Evolutionary conservation across 2,329 filamentous ascomycete genomes (phyloP).

Genomic region (Epichloe amarillans): DNA sequence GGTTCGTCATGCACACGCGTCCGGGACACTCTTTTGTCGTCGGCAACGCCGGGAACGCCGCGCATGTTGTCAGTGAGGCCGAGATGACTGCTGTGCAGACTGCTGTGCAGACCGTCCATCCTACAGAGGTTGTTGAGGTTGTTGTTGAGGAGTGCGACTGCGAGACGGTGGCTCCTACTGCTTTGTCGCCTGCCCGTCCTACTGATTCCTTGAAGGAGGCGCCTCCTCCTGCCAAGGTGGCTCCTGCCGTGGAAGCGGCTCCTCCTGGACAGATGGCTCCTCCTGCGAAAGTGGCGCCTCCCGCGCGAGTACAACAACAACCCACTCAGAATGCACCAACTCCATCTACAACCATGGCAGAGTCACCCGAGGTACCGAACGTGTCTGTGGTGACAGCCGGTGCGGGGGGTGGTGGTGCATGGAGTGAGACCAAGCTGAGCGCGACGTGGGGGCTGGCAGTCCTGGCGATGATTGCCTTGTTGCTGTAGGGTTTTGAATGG

Average conservation of each 20-base stretch:
- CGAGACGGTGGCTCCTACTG: not conserved
- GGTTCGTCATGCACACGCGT: conserved; percentile 4
- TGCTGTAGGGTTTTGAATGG: not conserved
- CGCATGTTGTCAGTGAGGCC: not conserved
- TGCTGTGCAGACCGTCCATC: conserved; percentile 6
- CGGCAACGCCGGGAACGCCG: conserved; percentile 18
- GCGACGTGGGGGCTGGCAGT: not conserved
- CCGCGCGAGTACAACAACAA: not conserved
- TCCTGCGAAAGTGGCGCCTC: not conserved
- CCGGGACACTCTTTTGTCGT: conserved; percentile 17
- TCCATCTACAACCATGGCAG: too few relatives aligned
- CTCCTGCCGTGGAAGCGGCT: too few relatives aligned
- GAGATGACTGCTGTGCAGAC: conserved; percentile 18
- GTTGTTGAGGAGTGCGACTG: conserved; percentile 12
- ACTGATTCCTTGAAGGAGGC: too few relatives aligned
- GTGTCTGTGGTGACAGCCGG: conserved; percentile 1
- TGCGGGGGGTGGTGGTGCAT: not conserved
- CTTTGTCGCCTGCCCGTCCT: not conserved
- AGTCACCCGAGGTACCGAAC: not conserved
- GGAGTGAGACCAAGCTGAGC: not conserved
- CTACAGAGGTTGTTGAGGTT: conserved; percentile 3
- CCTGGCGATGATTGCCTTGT: not conserved
- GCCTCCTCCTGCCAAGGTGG: not conserved
- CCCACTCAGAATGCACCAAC: not conserved
- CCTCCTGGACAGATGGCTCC: too few relatives aligned